phyloP scores from a whole-genome alignment of 805 yeast species.

The Debaryomyces hansenii region DNA sequence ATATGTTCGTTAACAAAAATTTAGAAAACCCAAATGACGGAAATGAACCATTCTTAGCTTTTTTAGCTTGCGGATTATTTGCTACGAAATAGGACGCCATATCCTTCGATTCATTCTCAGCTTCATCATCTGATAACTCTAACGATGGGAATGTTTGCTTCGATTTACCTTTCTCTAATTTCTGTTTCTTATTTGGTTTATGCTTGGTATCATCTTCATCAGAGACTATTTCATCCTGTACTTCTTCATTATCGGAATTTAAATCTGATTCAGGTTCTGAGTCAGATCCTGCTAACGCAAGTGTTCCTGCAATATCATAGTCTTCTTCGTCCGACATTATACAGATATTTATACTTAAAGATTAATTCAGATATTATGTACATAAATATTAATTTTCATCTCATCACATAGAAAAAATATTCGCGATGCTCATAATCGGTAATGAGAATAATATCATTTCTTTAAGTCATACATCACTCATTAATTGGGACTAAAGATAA shows the following conservation, averaged over 20 bases:
- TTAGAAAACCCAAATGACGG: conserved; percentile 88
- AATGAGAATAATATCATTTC: not conserved
- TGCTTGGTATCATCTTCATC: conserved; percentile 48
- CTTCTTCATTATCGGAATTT: conserved; percentile 26
- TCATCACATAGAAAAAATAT: conserved; percentile 3
- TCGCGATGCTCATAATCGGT: not conserved
- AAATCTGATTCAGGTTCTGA: conserved; percentile 26
- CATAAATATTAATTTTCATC: conserved; percentile 3
- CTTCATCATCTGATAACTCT: conserved; percentile 55
- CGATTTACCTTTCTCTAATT: conserved; percentile 24
- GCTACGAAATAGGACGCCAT: conserved; percentile 38
- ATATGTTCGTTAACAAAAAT: conserved; percentile 63
- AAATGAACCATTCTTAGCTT: conserved; percentile 77
- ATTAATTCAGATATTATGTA: not conserved
- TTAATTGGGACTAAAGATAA: too few relatives aligned
- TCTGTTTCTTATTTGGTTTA: conserved; percentile 27
- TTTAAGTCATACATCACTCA: too few relatives aligned
- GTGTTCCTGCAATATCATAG: conserved; percentile 61
- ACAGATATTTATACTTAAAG: not conserved
- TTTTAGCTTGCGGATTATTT: conserved; percentile 49
- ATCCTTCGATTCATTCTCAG: conserved; percentile 20
- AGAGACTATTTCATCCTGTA: conserved; percentile 56
- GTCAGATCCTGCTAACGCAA: conserved; percentile 48
- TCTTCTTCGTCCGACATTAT: conserved; percentile 47
- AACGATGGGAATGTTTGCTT: conserved; percentile 45